Base-by-base conservation (phyloP, 1,284 basidiomycete species). In the Moesziomyces globuligerus region DNA sequence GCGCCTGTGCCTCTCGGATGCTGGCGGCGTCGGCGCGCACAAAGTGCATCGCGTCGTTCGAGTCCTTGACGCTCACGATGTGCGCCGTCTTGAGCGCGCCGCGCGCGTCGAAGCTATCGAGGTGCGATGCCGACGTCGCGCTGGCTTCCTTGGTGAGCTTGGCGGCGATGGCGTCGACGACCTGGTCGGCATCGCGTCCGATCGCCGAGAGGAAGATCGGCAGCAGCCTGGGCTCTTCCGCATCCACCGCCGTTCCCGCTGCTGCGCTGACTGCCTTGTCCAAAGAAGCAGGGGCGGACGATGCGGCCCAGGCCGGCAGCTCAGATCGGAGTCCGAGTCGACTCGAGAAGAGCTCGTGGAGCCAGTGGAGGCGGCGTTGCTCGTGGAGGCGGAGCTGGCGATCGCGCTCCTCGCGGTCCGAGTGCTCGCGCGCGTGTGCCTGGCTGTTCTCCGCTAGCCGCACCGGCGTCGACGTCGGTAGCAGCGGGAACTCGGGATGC, bases 1-100 rank as follows among this genome's bases (percentile, higher is more conserved):
- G 38, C 17, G 13, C 9, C 26, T 48, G 64, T 7, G 74, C 53
- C 18, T 54, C 50, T 3, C 24, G n/a, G 2, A 66, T 49, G 29
- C 24, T 48, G 2, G 49, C 21, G 11, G 46, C 32, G n/a, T 49
- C 29, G 11, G 61, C 64, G 6, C n/a, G 3, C 4, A 48, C 28
- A 26, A 90, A 89, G 36, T 85, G 83, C 78, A 95, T 89, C 8
- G 86, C 88, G 80, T 95, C 91, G 64, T 88, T 78, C 8, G 72
- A 68, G 51, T 81, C 80, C n/a, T 57, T 54, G 44, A 79, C 43
- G 37, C 61, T 72, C 10, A 44, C 50, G 7, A 66, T 15, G 4
- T 32, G 18, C 3, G 52, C 51, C 4, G 38, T 17, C 32, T 70
- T n/a, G 6, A 64, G 48, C 7, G 60, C 37, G 15, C 34, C 11